Percentiles rank a stretch among this genome's conserved stretches.
Conservation (phyloP, 1,284 basidiomycete genomes). For the Trichosporon asahii region DNA sequence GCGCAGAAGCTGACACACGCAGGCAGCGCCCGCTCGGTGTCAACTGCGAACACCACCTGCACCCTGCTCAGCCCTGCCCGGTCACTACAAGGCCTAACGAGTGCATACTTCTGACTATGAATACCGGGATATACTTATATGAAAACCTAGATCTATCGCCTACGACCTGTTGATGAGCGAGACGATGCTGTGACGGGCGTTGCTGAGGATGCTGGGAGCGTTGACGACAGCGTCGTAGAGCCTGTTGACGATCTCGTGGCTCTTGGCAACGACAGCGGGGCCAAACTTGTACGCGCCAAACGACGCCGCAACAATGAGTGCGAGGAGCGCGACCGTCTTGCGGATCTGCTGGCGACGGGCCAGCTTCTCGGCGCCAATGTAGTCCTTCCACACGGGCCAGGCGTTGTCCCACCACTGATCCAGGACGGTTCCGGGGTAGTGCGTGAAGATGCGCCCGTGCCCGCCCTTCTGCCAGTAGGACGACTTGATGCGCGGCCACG, state of each 20-base stretch:
- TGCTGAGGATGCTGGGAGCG: not conserved
- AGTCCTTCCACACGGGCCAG: slow-evolving; percentile 18
- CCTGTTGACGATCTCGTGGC: not conserved
- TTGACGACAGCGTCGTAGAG: not conserved
- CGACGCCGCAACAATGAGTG: not conserved
- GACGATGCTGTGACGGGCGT: not conserved
- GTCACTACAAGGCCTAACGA: no score
- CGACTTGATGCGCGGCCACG: slow-evolving; percentile 11
- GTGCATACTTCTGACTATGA: not conserved
- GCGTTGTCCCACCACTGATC: slow-evolving; percentile 16
- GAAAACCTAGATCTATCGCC: not conserved
- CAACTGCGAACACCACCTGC: no score
- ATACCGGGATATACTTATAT: not conserved
- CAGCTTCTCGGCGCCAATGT: slow-evolving; percentile 15
- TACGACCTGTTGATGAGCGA: not conserved
- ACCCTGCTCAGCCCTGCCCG: no score
- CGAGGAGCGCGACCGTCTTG: not conserved
- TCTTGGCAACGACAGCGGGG: not conserved
- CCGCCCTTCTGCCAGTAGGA: slow-evolving; percentile 24
- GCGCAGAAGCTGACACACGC: no score
- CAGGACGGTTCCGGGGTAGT: slow-evolving; percentile 19
- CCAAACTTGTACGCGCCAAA: not conserved
- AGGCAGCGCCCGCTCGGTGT: no score
- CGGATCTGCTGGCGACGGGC: slow-evolving; percentile 4
- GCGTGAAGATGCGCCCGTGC: slow-evolving; percentile 22